These are phyloP conservation scores for Fusarium sororula DNA, from an alignment of 2,329 filamentous ascomycete species.

Conservation along the genomic window DNA sequence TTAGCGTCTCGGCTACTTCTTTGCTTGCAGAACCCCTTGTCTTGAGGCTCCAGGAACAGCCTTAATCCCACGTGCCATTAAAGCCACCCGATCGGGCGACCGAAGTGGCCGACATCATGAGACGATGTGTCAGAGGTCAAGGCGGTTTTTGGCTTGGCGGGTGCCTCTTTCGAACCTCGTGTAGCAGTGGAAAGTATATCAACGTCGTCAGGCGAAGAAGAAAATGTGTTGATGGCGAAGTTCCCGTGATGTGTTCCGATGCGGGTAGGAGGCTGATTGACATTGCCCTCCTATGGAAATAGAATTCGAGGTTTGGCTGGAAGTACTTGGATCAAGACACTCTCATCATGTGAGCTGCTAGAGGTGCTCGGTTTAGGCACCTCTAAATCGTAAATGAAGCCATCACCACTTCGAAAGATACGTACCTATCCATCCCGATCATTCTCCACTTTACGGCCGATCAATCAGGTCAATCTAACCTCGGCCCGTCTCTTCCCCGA, in stretches of 20 bases:
- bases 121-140: background rate
- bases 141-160: background rate
- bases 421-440: background rate
- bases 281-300: no score
- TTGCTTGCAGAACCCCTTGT: background rate
- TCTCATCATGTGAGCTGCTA: rapidly evolving
- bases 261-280: background rate
- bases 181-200: background rate
- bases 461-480: constrained; percentile 20
- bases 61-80: constrained; percentile 28
- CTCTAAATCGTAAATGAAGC: constrained; percentile 1
- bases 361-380: background rate
- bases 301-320: no score
- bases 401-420: background rate
- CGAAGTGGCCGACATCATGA: constrained; percentile 21
- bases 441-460: background rate
- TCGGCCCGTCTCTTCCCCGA: constrained; percentile 35
- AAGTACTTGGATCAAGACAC: rapidly evolving
- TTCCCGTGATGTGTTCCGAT: background rate
- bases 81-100: constrained; percentile 34
- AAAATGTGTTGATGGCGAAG: background rate
- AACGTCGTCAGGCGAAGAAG: background rate
- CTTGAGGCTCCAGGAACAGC: background rate
- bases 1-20: background rate
- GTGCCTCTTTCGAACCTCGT: background rate